Evolutionary conservation across 768 basidiomycete genomes (phyloP), one percentile per base, ranked within the genome.

Genomic region (Leccinum variicolor): DNA sequence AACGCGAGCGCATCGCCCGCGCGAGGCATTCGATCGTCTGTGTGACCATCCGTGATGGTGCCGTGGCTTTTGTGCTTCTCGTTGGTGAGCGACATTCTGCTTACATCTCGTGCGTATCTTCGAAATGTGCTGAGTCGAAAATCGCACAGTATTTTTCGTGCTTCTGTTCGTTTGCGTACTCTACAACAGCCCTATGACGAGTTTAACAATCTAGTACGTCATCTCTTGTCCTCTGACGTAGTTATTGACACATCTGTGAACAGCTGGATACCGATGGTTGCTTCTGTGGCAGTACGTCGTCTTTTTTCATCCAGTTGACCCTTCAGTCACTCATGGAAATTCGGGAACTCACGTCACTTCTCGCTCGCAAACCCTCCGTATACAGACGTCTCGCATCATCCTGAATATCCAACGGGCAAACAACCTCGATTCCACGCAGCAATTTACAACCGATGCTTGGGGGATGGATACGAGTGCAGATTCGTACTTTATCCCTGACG

Each of bases 11-110:
- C 17, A 21, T 14, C 25, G n/a, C 5, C 17, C 58, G 36, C 34
- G 23, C 21, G 8, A 48, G 58, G 25, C 9, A 36, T 6, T 52
- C 50, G 4, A 43, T 65, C 34, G 58, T 57, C 15, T 67, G 56
- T 14, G 47, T 66, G 1, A 70, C 69, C 9, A 64, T 69, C 23
- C 66, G 69, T 2, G 68, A 69, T 41, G 66, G 68, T 28, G 3
- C 62, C 2, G 5, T 62, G 45, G 39, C 55, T 7, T 69, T 70
- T 6, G 5, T 15, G 4, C 58, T 47, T 9, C 8, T 69, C 17
- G 17, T 21, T 21, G 55, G 68, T 69, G 21, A 68, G 68, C 15
- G 2, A 29, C 3, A 10, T 17, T 19, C n/a, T 10, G 39, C 9
- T 41, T 19, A 10, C 13, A 2, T 47, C 23, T 29, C 39, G n/a